Evolutionary conservation across 116 monocot genomes (phyloP), one percentile per base, ranked within the genome.

Genomic region (Trichopus zeylanicus): DNA sequence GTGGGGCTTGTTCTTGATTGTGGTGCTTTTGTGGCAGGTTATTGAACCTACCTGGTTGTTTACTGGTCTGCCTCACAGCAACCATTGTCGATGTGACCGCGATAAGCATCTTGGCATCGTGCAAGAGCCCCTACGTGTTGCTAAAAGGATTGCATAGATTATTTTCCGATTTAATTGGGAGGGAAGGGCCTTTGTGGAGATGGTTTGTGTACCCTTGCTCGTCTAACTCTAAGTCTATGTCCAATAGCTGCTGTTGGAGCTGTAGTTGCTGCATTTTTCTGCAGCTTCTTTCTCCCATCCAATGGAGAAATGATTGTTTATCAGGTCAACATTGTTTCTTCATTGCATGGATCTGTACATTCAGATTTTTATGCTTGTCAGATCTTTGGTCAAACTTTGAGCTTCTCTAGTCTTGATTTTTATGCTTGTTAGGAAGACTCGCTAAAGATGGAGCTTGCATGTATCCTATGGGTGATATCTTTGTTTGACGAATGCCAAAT

Each of bases 401-500:
- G 3, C 3, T 48, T 34, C 30, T 29, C 42, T 19, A 38, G 53
- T 20, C 10, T 29, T 57, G 6, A 42, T 16, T 32, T 52, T 63
- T 37, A 49, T 67, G 25, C 61, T 1, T 63, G 38, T 46, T 55
- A 93, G 93, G 93, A 93, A 55, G 63, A 79, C 22, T 93, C 88
- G 6, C n/a, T 93, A 10, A 46, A 31, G 28, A 76, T 93, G 93
- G 88, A 88, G 18, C 66, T 93, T 15, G 81, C 87, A 33, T 93
- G 79, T 34, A 68, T 88, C 13, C 39, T 88, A 15, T 71, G 85
- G 26, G 74, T 79, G 42, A 58, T 93, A 37, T 88, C 88, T 56
- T 26, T 88, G 29, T 93, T 81, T 63, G 93, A 93, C 65, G 93
- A 88, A 57, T 93, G 88, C 61, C 88, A 33, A 93, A 93, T 77